Conservation (phyloP, 73 alveolate species). For the Symbiodinium natans region DNA sequence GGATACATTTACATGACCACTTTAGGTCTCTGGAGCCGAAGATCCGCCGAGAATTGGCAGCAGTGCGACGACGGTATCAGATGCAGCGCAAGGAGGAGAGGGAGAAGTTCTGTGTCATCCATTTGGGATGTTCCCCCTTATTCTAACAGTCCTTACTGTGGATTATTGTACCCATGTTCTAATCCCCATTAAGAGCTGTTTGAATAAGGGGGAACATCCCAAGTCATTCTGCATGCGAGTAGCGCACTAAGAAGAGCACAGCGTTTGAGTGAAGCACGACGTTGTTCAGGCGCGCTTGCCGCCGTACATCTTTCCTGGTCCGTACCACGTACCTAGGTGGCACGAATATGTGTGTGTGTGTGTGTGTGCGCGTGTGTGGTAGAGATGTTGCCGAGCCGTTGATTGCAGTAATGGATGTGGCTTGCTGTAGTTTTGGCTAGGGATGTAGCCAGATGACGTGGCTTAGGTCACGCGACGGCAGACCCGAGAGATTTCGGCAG, state of each 20-base stretch:
- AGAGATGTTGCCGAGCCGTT: background rate
- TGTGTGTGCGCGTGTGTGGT: background rate
- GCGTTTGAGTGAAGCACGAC: background rate
- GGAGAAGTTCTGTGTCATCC: too few species aligned
- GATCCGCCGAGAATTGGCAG: constrained; percentile 79
- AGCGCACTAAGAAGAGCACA: too few species aligned
- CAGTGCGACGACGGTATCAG: constrained; percentile 84
- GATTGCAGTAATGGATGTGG: too few species aligned
- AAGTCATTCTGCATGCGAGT: too few species aligned
- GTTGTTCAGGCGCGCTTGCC: constrained; percentile 43
- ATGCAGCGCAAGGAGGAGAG: constrained; percentile 88
- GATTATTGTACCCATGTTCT: background rate
- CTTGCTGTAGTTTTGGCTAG: too few species aligned
- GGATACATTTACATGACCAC: too few species aligned
- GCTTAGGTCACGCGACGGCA: constrained; percentile 72
- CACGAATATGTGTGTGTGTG: too few species aligned
- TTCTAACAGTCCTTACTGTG: too few species aligned
- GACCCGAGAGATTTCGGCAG: constrained; percentile 73
- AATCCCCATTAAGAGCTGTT: background rate
- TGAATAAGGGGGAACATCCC: background rate
- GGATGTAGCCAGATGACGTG: background rate
- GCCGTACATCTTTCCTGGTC: constrained; percentile 90
- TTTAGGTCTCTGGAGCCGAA: constrained; percentile 70
- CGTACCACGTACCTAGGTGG: constrained; percentile 13
- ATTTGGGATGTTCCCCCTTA: too few species aligned